Evolutionary conservation across 2,329 filamentous ascomycete genomes (phyloP), one percentile per base, ranked within the genome.

Genomic region (Aureobasidium namibiae): DNA sequence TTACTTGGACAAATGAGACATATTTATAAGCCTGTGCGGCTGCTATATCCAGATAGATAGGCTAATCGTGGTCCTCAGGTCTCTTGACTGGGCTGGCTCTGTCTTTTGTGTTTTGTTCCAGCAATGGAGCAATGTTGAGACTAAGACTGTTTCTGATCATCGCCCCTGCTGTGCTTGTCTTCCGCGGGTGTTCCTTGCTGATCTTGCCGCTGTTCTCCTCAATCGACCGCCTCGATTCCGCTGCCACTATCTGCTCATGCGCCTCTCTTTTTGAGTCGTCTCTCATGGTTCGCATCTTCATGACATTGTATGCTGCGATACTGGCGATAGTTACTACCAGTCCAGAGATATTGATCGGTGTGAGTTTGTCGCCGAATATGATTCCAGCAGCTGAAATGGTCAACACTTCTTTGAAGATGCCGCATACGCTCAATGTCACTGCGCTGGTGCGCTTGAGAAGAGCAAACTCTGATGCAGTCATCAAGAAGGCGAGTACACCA

Each of bases 341-440:
- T 8, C 94, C 94, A 16, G 88, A 82, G 10, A 96, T 77, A 72
- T 99, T 99, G 76, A 99, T 84, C 0, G 86, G 78, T 0, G 92
- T 96, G 46, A 99, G 82, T 50, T 82, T 83, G 70, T 99, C 94
- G 67, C 94, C 83, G 76, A 96, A 99, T 4, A 96, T 85, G 29
- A 95, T 72, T 9, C 90, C 88, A 0, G 92, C 92, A 0, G 90
- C 91, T 41, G 84, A 87, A 68, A 99, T 97, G 14, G 94, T 99
- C 59, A 99, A 86, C 41, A 97, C 94, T 76, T 99, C 94, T 73
- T 99, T 99, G 80, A 99, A 97, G 63, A 99, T 97, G 62, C 94
- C 94, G 63, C 92, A 95, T 66, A 99, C 96, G 54, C 89, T 95
- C 46, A 99, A 81, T 0, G 94, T 97, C 54, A 99, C 94, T 56